Evolutionary conservation across 2,329 filamentous ascomycete genomes (phyloP).

Genomic region (Exophiala dermatitidis): DNA sequence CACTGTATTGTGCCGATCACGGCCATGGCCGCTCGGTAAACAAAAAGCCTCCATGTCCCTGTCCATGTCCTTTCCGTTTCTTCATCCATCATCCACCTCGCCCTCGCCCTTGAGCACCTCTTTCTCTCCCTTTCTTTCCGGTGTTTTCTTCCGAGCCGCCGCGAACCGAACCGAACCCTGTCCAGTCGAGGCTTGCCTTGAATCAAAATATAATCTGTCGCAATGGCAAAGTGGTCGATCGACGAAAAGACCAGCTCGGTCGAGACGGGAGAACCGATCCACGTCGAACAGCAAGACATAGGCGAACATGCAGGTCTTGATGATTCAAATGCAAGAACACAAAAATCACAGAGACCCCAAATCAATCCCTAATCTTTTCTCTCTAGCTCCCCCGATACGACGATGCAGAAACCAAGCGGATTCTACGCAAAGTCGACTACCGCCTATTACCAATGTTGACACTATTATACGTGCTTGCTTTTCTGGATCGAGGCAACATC

Average conservation of each 20-base stretch:
- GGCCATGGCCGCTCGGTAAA: too few species aligned
- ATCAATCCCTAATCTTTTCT: not conserved
- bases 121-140: too few species aligned
- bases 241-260: not conserved
- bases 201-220: not conserved
- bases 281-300: not conserved
- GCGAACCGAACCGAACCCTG: not conserved
- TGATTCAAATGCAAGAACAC: not conserved
- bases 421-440: conserved; percentile 41
- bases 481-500: conserved; percentile 38
- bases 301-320: not conserved
- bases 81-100: too few species aligned
- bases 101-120: too few species aligned
- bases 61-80: too few species aligned
- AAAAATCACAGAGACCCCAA: too few species aligned
- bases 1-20: too few species aligned
- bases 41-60: too few species aligned
- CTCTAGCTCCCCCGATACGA: conserved; percentile 10
- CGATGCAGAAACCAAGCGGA: conserved; percentile 11
- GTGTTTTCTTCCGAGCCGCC: not conserved
- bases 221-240: not conserved
- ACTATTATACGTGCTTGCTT: conserved; percentile 32
- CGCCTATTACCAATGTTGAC: conserved; percentile 39
- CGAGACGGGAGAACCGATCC: not conserved
- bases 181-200: not conserved